Conservation (phyloP, 106 monocot species). For the Posidonia australis region DNA sequence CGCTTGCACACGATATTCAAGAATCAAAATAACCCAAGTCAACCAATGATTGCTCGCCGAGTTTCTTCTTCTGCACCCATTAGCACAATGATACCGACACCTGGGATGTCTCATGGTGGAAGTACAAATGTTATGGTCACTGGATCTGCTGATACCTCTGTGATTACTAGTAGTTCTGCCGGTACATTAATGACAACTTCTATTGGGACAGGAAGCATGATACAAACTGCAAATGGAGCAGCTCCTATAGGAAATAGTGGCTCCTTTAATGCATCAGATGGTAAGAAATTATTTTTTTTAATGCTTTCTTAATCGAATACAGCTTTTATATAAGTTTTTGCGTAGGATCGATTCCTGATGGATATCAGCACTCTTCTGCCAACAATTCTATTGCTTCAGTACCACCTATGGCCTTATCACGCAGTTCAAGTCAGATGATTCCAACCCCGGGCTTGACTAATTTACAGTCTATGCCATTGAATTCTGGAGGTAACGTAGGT, state of each 20-base stretch:
- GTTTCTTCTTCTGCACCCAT: slow-evolving; percentile 23
- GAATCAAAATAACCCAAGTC: slow-evolving; percentile 8
- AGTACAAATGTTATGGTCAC: slow-evolving; percentile 20
- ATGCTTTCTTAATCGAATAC: neutral
- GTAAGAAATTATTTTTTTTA: slow-evolving; percentile 10
- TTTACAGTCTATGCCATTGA: slow-evolving; percentile 21
- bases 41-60: slow-evolving; percentile 16
- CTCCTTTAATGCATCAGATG: slow-evolving; percentile 30
- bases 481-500: neutral
- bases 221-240: slow-evolving; percentile 24
- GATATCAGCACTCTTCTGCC: slow-evolving; percentile 37
- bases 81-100: slow-evolving; percentile 73
- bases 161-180: slow-evolving; percentile 16
- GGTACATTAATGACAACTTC: slow-evolving; percentile 20
- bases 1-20: slow-evolving; percentile 36
- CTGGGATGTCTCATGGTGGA: slow-evolving; percentile 46
- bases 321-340: neutral
- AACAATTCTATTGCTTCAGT: slow-evolving; percentile 35
- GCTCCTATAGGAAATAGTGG: slow-evolving; percentile 17
- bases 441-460: slow-evolving; percentile 85
- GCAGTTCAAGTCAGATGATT: slow-evolving; percentile 69
- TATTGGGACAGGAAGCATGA: slow-evolving; percentile 20
- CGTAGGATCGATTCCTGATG: neutral
- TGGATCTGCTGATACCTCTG: slow-evolving; percentile 21
- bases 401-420: slow-evolving; percentile 29